phyloP scores from a whole-genome alignment of 768 basidiomycete species.

The Pulveroboletus sp. region DNA sequence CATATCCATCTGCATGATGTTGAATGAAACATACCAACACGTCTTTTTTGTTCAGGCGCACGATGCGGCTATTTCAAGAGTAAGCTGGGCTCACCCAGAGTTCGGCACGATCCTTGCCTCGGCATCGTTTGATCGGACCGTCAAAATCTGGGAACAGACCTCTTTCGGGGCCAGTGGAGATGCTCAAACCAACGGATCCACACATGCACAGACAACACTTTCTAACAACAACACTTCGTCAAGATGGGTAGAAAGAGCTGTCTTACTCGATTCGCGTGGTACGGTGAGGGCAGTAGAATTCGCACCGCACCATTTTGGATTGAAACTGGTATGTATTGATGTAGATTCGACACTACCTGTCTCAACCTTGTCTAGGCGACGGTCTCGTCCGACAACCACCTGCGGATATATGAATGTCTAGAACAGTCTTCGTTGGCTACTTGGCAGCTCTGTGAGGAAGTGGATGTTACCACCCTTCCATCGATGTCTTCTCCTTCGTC shows the following conservation, averaged over 20 bases:
- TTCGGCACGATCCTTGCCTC: constrained; percentile 87
- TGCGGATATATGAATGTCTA: constrained; percentile 89
- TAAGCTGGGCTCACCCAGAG: constrained; percentile 92
- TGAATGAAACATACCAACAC: neutral
- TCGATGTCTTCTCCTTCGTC: constrained; percentile 38
- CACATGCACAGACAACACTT: constrained; percentile 7
- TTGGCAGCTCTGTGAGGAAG: constrained; percentile 74
- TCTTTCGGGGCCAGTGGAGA: constrained; percentile 29
- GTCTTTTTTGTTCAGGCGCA: constrained; percentile 71
- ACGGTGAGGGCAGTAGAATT: constrained; percentile 87
- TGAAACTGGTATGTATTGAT: constrained; percentile 68
- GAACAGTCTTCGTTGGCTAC: constrained; percentile 68
- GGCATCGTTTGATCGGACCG: constrained; percentile 85
- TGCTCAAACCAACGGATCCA: constrained; percentile 24
- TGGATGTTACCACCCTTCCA: constrained; percentile 65
- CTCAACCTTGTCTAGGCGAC: constrained; percentile 56
- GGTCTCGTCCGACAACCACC: constrained; percentile 81
- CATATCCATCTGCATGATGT: neutral
- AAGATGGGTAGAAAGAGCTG: constrained; percentile 72
- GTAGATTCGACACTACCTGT: neutral
- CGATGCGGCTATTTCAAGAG: constrained; percentile 80
- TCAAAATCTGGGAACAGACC: constrained; percentile 88
- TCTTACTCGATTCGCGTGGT: constrained; percentile 80
- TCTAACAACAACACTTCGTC: constrained; percentile 30
- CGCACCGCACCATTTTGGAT: constrained; percentile 80